phyloP scores from a whole-genome alignment of 192 early-diverging fungal genomes.

The Linderina pennispora region DNA sequence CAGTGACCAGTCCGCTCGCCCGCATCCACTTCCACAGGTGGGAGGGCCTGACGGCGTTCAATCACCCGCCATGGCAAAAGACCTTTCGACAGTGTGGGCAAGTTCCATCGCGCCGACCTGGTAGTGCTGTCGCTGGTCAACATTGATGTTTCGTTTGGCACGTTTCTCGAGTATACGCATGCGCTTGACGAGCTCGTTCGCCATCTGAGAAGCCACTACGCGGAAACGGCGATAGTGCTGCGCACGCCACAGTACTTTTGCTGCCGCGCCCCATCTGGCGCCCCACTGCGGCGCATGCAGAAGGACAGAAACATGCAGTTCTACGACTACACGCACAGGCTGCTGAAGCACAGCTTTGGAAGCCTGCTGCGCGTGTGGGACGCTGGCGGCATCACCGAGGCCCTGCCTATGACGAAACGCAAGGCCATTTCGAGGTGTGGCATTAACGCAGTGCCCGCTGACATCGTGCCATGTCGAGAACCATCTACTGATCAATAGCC shows the following conservation, averaged over 20 bases:
- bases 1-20: conserved; percentile 1
- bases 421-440: neutral
- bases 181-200: conserved; percentile 10
- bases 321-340: conserved; percentile 6
- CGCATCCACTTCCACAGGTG: conserved; percentile 16
- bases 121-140: conserved; percentile 5
- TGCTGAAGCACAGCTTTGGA: conserved; percentile 9
- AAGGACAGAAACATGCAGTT: conserved; percentile 15
- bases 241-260: conserved; percentile 20
- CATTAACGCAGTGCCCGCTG: conserved; percentile 11
- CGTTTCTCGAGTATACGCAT: conserved; percentile 13
- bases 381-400: conserved; percentile 5
- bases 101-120: conserved; percentile 6
- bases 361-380: conserved; percentile 11
- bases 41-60: conserved; percentile 15
- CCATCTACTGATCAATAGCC: conserved; percentile 6
- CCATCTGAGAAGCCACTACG: conserved; percentile 4
- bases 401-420: conserved; percentile 5
- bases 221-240: conserved; percentile 6
- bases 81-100: neutral
- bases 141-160: conserved; percentile 7
- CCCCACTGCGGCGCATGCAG: conserved; percentile 11
- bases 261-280: conserved; percentile 10
- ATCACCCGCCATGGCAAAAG: conserved; percentile 4
- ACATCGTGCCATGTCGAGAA: conserved; percentile 14